These are phyloP conservation scores for Aspergillus avenaceus DNA, from an alignment of 495 filamentous ascomycete genomes.

Conservation along the genomic window DNA sequence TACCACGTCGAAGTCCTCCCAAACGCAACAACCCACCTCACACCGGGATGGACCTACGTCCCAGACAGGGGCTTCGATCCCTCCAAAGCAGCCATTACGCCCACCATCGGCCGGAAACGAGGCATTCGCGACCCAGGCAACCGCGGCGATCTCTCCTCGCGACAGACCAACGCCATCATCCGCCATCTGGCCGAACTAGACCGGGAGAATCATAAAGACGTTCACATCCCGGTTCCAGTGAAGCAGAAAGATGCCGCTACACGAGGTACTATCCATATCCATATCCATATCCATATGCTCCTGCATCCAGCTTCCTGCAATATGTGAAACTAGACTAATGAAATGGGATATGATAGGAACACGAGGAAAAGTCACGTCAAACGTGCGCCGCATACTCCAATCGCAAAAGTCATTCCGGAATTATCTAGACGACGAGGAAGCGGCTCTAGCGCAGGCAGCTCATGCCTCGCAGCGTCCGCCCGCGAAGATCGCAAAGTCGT, in stretches of 20 bases:
- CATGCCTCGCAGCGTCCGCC: conserved; percentile 15
- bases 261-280: conserved; percentile 31
- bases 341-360: conserved; percentile 9
- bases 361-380: conserved; percentile 62
- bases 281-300: neutral
- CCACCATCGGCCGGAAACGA: conserved; percentile 60
- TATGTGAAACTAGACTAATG: neutral
- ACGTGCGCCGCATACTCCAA: conserved; percentile 84
- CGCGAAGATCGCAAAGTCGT: conserved; percentile 17
- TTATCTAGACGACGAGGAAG: conserved; percentile 85
- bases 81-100: conserved; percentile 54
- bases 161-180: conserved; percentile 71
- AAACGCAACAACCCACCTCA: conserved; percentile 57
- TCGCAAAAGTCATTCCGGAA: conserved; percentile 91
- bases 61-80: conserved; percentile 65
- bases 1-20: conserved; percentile 73
- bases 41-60: conserved; percentile 87
- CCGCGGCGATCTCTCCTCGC: conserved; percentile 60
- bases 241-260: conserved; percentile 45
- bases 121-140: conserved; percentile 49
- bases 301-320: neutral
- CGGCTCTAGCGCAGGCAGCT: conserved; percentile 49
- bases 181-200: conserved; percentile 79
- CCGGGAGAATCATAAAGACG: conserved; percentile 70
- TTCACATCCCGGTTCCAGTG: conserved; percentile 60